These are phyloP conservation scores for Takashimella tepidaria DNA, from an alignment of 1,284 basidiomycete species.

Conservation along the genomic window DNA sequence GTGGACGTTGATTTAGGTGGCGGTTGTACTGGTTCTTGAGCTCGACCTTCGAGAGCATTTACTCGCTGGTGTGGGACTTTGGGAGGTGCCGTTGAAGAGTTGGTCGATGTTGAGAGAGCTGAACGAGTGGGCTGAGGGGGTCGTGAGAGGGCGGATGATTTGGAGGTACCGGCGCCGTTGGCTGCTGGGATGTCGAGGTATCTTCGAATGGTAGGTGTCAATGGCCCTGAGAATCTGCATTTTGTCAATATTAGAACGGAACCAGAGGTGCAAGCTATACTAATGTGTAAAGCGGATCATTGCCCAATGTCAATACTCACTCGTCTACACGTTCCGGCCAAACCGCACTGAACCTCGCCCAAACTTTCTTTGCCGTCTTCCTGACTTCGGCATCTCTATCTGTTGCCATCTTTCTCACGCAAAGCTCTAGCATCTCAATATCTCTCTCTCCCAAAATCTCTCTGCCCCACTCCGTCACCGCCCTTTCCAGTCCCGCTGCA, in stretches of 20 bases:
- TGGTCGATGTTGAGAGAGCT: slow-evolving; percentile 4
- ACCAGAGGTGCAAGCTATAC: background rate
- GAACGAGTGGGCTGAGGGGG: slow-evolving; percentile 1
- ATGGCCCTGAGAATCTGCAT: slow-evolving; percentile 47
- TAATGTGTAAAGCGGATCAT: background rate
- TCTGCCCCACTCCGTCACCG: slow-evolving; percentile 34
- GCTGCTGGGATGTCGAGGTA: slow-evolving; percentile 44
- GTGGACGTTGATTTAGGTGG: slow-evolving; percentile 3
- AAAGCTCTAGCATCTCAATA: slow-evolving; percentile 42
- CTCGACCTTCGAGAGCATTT: slow-evolving; percentile 10
- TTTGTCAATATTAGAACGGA: slow-evolving; percentile 12
- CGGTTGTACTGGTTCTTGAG: too few relatives aligned
- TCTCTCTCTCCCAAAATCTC: slow-evolving; percentile 36
- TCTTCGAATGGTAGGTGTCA: slow-evolving; percentile 49
- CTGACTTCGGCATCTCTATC: slow-evolving; percentile 51
- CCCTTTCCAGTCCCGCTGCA: slow-evolving; percentile 29
- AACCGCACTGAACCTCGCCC: slow-evolving; percentile 41
- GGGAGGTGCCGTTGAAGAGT: background rate
- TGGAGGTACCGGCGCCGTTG: slow-evolving; percentile 14
- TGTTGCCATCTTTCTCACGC: slow-evolving; percentile 46
- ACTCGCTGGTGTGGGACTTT: slow-evolving; percentile 16
- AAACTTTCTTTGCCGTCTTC: slow-evolving; percentile 47
- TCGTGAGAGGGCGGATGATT: slow-evolving; percentile 7
- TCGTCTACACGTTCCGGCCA: slow-evolving; percentile 50
- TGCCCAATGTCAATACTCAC: slow-evolving; percentile 29